Conservation (phyloP, 202 grass and related monocot genomes). For the Saccharum hybrid region DNA sequence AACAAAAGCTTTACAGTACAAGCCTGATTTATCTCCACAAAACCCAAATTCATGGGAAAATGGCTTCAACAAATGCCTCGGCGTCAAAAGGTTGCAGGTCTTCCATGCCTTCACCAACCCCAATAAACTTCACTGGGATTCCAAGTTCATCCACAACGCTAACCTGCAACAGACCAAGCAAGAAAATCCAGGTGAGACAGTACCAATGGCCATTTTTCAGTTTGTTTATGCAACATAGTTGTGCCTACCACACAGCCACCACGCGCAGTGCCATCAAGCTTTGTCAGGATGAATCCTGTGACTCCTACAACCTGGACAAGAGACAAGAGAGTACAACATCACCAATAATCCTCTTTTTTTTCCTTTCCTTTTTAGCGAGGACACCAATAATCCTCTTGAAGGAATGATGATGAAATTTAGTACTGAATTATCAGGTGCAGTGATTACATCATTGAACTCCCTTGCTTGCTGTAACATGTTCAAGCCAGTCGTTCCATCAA, state of each 20-base stretch:
- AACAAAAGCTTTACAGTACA: conserved; percentile 6
- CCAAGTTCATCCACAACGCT: conserved; percentile 96
- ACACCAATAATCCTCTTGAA: conserved; percentile 18
- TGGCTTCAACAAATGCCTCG: conserved; percentile 90
- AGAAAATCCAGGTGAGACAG: background rate
- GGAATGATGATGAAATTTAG: background rate
- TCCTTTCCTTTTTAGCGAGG: background rate
- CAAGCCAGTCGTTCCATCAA: conserved; percentile 97
- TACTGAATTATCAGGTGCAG: background rate
- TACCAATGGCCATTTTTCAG: background rate
- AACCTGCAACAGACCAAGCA: conserved; percentile 61
- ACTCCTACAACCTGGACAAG: conserved; percentile 84
- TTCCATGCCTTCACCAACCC: conserved; percentile 91
- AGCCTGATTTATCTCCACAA: background rate
- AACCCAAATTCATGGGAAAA: conserved; percentile 68
- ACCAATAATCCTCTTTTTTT: background rate
- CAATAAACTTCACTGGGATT: conserved; percentile 94
- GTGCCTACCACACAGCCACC: conserved; percentile 86
- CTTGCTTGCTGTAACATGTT: conserved; percentile 94
- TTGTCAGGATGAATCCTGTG: conserved; percentile 90
- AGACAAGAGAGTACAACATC: conserved; percentile 26
- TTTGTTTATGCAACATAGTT: background rate
- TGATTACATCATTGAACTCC: conserved; percentile 93
- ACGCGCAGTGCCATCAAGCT: conserved; percentile 82
- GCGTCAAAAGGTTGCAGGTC: conserved; percentile 96